Evolutionary conservation across 768 basidiomycete genomes (phyloP).

Genomic region (Lactifluus hygrophoroides): DNA sequence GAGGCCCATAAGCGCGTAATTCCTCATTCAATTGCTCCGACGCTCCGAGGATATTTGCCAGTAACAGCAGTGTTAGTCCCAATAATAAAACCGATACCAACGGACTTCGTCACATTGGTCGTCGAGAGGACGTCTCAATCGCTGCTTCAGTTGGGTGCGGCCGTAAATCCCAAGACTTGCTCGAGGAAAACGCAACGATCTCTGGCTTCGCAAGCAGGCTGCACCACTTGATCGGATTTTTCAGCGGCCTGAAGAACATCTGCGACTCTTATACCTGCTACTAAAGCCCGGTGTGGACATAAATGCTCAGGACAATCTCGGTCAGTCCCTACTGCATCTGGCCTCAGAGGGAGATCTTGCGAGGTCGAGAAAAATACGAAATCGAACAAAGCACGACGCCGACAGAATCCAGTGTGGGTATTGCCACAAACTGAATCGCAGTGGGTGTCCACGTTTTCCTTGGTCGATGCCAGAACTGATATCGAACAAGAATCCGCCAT

Average conservation of each 20-base stretch:
- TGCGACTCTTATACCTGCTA: background rate
- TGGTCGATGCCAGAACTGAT: background rate
- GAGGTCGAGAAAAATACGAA: background rate
- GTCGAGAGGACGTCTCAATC: no score
- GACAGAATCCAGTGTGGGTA: background rate
- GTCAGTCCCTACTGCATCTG: background rate
- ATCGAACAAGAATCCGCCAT: background rate
- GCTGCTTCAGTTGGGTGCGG: no score
- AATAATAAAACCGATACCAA: no score
- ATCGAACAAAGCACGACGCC: background rate
- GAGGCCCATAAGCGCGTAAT: no score
- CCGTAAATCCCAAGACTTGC: no score
- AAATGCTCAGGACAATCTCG: background rate
- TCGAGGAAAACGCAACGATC: no score
- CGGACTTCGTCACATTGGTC: no score
- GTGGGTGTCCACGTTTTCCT: background rate
- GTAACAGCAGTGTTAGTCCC: no score
- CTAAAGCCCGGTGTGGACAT: background rate
- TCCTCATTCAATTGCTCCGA: no score
- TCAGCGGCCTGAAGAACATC: background rate
- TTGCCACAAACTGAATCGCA: no score
- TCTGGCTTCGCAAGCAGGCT: no score
- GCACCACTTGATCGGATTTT: background rate
- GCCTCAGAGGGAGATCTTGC: background rate
- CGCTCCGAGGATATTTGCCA: no score